A percentile compares a stretch with the other conserved stretches of the same genome.
Evolutionary conservation across 2,329 filamentous ascomycete genomes (phyloP).

Genomic region (Penicillium sp.): DNA sequence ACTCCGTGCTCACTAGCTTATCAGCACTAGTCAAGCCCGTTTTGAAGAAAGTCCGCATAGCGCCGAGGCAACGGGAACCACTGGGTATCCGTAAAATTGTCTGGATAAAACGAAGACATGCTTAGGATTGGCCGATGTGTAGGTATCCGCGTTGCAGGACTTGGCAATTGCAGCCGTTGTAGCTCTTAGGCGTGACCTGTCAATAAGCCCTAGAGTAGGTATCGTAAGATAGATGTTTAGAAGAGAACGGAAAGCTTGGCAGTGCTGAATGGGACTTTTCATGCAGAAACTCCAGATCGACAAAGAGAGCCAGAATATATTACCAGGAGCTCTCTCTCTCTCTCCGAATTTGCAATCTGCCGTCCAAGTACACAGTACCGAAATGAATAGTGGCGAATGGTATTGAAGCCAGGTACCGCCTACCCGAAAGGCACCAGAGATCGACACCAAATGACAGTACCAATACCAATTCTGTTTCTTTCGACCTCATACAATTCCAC

Average conservation of each 20-base stretch:
- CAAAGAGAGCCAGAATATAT: constrained; percentile 2
- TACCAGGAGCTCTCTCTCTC: neutral
- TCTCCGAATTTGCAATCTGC: neutral
- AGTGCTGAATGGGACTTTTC: neutral
- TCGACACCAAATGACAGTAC: constrained; percentile 7
- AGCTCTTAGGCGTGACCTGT: constrained; percentile 4
- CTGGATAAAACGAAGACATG: neutral
- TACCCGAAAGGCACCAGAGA: constrained; percentile 4
- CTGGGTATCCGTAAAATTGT: neutral
- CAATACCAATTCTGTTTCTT: constrained; percentile 14
- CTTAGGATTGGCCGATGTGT: constrained; percentile 6
- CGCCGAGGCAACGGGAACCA: neutral
- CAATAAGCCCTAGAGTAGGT: neutral
- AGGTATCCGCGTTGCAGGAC: constrained; percentile 10
- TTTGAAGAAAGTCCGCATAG: neutral
- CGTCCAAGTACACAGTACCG: constrained; percentile 3
- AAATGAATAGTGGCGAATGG: neutral
- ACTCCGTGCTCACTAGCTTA: neutral
- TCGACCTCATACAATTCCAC: constrained; percentile 10
- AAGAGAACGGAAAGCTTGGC: constrained; percentile 3
- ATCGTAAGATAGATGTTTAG: neutral
- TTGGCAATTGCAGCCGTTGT: constrained; percentile 2
- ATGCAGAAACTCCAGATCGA: constrained; percentile 6
- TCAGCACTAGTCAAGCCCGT: neutral
- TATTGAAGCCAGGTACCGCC: constrained; percentile 7